Evolutionary conservation across 179 eudicot species (phyloP).

Genomic region (Beta macrorhiza): DNA sequence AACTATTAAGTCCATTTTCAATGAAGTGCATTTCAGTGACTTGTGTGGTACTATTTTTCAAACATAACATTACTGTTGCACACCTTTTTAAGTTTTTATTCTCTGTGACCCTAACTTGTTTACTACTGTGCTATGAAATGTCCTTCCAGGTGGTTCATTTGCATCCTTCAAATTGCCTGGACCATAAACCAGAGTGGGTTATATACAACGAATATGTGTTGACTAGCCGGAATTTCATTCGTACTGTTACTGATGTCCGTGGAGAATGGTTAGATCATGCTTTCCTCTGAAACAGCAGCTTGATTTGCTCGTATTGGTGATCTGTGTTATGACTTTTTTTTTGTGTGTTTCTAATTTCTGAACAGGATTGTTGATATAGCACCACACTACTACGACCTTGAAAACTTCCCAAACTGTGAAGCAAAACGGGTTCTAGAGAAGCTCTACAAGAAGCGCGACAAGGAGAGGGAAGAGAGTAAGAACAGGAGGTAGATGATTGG

Average conservation of each 20-base stretch:
- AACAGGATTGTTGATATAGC: slow-evolving; percentile 90
- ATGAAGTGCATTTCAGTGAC: not conserved
- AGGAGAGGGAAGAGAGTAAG: slow-evolving; percentile 58
- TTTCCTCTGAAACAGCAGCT: not conserved
- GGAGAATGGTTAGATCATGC: slow-evolving; percentile 83
- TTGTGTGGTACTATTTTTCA: not conserved
- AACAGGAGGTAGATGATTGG: slow-evolving; percentile 27
- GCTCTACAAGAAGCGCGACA: slow-evolving; percentile 73
- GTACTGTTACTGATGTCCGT: slow-evolving; percentile 86
- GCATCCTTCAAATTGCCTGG: slow-evolving; percentile 96
- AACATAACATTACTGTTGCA: not conserved
- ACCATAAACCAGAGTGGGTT: slow-evolving; percentile 99
- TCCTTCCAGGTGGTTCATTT: slow-evolving; percentile 73
- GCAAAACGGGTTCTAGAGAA: slow-evolving; percentile 80
- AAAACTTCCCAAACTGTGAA: slow-evolving; percentile 85
- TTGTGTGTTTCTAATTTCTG: not conserved
- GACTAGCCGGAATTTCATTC: slow-evolving; percentile 86
- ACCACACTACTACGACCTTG: slow-evolving; percentile 81
- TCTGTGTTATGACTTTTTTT: not conserved
- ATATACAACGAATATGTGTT: slow-evolving; percentile 91
- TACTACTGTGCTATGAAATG: not conserved
- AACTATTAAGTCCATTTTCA: not conserved
- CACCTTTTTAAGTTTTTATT: too few species aligned
- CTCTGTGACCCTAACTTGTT: too few species aligned
- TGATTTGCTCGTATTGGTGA: not conserved